Evolutionary conservation across 2,329 filamentous ascomycete genomes (phyloP).

Genomic region (Diaporthe citriasiana): DNA sequence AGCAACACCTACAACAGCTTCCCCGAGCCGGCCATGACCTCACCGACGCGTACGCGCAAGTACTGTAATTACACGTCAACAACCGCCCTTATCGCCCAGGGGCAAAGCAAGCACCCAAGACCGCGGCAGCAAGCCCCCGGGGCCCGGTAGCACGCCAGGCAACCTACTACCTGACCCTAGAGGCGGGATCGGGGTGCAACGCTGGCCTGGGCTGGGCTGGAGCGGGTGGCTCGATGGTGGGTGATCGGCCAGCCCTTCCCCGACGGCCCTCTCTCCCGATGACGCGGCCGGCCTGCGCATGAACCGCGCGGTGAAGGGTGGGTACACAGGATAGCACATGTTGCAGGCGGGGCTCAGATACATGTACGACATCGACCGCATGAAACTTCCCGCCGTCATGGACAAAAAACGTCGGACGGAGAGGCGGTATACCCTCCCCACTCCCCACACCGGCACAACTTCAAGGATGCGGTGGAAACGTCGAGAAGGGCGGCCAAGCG

Average conservation of each 20-base stretch:
- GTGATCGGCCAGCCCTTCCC: not conserved
- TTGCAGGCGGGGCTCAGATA: not conserved
- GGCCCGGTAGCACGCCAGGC: not conserved
- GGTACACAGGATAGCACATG: not conserved
- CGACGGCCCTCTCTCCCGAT: slow-evolving; percentile 1
- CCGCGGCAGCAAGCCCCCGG: not conserved
- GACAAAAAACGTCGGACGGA: not conserved
- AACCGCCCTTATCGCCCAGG: not conserved
- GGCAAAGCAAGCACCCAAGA: not conserved
- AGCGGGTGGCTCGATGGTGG: too few species aligned
- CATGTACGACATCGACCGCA: not conserved
- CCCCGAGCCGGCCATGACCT: not conserved
- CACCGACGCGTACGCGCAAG: not conserved
- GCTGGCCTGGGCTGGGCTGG: not conserved
- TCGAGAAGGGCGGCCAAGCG: not conserved
- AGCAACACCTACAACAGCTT: not conserved
- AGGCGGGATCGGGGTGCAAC: slow-evolving; percentile 19
- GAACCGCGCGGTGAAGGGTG: not conserved
- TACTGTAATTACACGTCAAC: not conserved
- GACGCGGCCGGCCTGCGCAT: not conserved
- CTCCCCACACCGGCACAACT: too few species aligned
- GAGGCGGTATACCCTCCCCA: not conserved
- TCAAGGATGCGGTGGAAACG: not conserved
- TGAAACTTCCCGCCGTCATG: not conserved
- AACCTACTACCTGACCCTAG: not conserved